These are phyloP conservation scores for Neckera pumila DNA, from an alignment of 225 moss, liverwort and hornwort genomes.

Conservation along the genomic window DNA sequence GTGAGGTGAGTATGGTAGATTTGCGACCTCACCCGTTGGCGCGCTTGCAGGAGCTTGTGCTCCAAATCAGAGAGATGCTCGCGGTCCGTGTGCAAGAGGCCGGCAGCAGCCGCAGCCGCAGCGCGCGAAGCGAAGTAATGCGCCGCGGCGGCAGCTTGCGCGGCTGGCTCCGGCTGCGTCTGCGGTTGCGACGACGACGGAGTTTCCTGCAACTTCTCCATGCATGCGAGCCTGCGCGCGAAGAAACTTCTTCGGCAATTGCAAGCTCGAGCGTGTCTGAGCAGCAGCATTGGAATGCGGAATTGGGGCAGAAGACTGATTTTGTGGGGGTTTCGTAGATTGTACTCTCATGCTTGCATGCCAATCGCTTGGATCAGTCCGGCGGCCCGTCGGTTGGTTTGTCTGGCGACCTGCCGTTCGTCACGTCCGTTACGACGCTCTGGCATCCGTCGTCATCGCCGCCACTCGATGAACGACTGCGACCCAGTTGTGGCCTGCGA, in stretches of 20 bases:
- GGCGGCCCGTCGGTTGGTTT: background rate
- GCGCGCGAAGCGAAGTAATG: slow-evolving; percentile 15
- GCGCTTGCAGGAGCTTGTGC: slow-evolving; percentile 47
- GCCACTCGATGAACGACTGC: background rate
- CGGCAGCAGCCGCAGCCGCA: background rate
- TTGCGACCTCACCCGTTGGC: slow-evolving; percentile 30
- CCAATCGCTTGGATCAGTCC: background rate
- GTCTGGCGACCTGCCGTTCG: background rate
- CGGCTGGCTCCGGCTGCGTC: background rate
- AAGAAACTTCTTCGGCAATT: background rate
- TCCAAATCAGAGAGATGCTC: slow-evolving; percentile 53
- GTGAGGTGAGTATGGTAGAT: background rate
- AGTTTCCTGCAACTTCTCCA: background rate
- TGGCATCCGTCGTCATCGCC: background rate
- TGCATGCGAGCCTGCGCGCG: background rate
- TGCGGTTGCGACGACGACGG: background rate
- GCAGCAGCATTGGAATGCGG: background rate
- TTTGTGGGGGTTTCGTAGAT: background rate
- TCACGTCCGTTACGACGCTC: background rate
- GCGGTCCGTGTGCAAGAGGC: slow-evolving; percentile 29
- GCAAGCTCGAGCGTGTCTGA: background rate
- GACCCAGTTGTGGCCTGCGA: background rate
- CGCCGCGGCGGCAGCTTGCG: slow-evolving; percentile 5
- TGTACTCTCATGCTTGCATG: background rate
- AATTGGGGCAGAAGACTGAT: background rate